phyloP scores from a whole-genome alignment of 306 rosid genomes.

The Hylodesmum podocarpum region DNA sequence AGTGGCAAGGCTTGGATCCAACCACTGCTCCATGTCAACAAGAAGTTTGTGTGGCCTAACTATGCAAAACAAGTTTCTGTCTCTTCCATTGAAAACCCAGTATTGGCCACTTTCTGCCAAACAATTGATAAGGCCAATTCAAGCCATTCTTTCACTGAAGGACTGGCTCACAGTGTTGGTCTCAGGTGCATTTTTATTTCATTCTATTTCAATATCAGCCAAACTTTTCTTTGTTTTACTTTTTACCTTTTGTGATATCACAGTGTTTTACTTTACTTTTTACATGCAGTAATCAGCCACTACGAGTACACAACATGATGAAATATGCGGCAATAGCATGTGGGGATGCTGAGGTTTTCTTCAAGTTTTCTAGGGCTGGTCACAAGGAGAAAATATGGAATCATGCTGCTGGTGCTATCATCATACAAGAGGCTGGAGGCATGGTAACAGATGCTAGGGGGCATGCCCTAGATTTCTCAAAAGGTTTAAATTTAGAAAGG shows the following conservation, averaged over 20 bases:
- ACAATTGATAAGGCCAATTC: constrained; percentile 78
- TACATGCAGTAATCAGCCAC: constrained; percentile 68
- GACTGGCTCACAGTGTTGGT: constrained; percentile 84
- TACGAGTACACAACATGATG: constrained; percentile 71
- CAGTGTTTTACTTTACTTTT: too few relatives aligned
- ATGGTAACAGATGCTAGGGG: constrained; percentile 83
- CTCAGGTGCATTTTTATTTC: constrained; percentile 56
- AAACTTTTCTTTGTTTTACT: background rate
- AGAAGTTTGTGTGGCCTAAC: constrained; percentile 75
- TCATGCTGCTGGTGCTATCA: constrained; percentile 87
- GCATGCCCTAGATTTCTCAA: constrained; percentile 68
- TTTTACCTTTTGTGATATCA: background rate
- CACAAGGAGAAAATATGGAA: constrained; percentile 94
- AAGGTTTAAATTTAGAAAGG: constrained; percentile 70
- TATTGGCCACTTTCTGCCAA: constrained; percentile 84
- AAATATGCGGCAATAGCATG: constrained; percentile 89
- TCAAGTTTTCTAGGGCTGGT: constrained; percentile 88
- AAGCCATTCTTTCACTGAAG: constrained; percentile 82
- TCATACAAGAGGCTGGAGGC: constrained; percentile 94
- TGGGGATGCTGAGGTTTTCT: constrained; percentile 91
- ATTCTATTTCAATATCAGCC: constrained; percentile 13
- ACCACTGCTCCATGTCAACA: constrained; percentile 54
- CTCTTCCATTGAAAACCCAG: constrained; percentile 68
- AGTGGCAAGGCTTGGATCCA: constrained; percentile 87
- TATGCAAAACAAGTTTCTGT: constrained; percentile 62